Evolutionary conservation across 305 asterid genomes (phyloP).

Genomic region (Solanum hybrid): DNA sequence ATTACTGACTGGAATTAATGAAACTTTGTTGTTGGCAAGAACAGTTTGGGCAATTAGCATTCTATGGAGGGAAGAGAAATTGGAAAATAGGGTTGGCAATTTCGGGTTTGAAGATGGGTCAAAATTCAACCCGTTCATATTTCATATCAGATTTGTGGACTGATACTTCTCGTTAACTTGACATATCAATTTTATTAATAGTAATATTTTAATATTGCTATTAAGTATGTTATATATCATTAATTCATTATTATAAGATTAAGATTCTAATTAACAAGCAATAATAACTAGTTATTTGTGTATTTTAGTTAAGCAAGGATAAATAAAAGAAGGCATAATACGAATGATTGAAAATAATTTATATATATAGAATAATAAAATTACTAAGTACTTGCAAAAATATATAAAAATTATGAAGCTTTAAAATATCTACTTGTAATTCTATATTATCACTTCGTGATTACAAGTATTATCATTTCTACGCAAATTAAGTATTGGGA

Average conservation of each 20-base stretch:
- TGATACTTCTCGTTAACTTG: too few species aligned
- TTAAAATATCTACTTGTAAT: not conserved
- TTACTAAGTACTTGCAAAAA: not conserved
- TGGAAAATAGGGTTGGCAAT: not conserved
- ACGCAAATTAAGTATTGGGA: not conserved
- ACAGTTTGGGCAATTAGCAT: not conserved
- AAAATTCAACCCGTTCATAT: not conserved
- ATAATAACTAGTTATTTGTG: not conserved
- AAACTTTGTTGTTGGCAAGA: not conserved
- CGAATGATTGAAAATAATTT: not conserved
- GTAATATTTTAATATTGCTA: too few species aligned
- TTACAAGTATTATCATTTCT: not conserved
- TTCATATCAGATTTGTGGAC: fast-evolving
- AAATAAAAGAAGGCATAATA: not conserved
- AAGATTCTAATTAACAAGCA: not conserved
- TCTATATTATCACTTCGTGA: not conserved
- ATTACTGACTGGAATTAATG: not conserved
- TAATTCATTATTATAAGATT: not conserved
- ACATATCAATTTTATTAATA: too few species aligned
- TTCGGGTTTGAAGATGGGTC: not conserved
- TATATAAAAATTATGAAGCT: not conserved
- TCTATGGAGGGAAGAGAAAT: not conserved
- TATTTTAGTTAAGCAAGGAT: not conserved
- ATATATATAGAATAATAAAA: not conserved
- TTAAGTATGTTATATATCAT: not conserved